These are phyloP conservation scores for Helminthosporium solani DNA, from an alignment of 2,329 filamentous ascomycete species.

Conservation along the genomic window DNA sequence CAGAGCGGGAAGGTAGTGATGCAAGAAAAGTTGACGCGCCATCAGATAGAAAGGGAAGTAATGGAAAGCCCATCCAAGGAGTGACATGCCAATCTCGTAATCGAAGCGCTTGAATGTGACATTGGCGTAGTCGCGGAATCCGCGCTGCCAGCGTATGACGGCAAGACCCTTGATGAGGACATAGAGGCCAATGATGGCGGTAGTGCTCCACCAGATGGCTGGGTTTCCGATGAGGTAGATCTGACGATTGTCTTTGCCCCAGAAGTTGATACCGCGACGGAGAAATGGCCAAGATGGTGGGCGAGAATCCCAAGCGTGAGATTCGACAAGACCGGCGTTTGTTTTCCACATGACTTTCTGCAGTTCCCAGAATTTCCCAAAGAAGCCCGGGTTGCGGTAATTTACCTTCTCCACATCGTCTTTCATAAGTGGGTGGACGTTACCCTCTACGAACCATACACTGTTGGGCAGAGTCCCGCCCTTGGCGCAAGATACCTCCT, in stretches of 20 bases:
- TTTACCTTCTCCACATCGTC: constrained; percentile 87
- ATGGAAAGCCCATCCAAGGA: constrained; percentile 94
- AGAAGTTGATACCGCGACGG: constrained; percentile 96
- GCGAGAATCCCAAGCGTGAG: constrained; percentile 96
- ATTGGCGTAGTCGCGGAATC: constrained; percentile 80
- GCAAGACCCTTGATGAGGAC: constrained; percentile 82
- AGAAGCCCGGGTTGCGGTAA: constrained; percentile 90
- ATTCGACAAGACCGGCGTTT: constrained; percentile 93
- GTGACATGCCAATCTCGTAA: constrained; percentile 87
- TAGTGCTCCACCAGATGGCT: constrained; percentile 90
- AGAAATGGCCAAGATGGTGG: constrained; percentile 91
- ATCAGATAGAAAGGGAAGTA: constrained; percentile 99
- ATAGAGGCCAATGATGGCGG: constrained; percentile 74
- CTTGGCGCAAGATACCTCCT: constrained; percentile 96
- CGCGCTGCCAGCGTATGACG: constrained; percentile 90
- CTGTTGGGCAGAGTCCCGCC: constrained; percentile 93
- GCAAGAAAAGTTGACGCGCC: constrained; percentile 95
- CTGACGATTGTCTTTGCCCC: constrained; percentile 86
- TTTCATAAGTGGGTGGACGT: constrained; percentile 49
- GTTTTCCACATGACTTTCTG: constrained; percentile 99
- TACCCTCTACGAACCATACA: constrained; percentile 93
- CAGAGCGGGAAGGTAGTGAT: constrained; percentile 96
- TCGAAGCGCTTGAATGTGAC: constrained; percentile 92
- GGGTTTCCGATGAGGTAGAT: constrained; percentile 92
- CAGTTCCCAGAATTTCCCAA: constrained; percentile 96